A percentile compares a stretch with the other conserved stretches of the same genome.
Conservation (phyloP, 78 protist species). For the Cyanophora paradoxa region DNA sequence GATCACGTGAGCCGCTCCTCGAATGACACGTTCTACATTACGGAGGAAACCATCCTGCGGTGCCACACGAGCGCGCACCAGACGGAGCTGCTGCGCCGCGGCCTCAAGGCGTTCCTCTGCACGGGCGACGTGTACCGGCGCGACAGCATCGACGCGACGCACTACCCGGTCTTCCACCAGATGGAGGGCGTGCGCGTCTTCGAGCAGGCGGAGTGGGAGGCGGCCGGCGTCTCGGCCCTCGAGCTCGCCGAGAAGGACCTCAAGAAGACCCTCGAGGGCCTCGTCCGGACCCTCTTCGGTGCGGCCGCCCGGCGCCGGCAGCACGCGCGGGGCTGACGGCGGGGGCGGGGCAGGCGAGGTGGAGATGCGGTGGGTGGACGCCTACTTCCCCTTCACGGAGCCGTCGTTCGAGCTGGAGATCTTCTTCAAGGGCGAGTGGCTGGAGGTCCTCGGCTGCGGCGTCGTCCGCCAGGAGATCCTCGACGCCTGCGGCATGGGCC, state of each 20-base stretch:
- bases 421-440: constrained; percentile 66
- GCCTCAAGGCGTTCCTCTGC: constrained; percentile 1
- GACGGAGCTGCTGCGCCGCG: constrained; percentile 16
- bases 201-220: background rate
- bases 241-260: constrained; percentile 20
- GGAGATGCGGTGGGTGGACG: constrained; percentile 37
- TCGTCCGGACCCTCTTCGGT: constrained; percentile 13
- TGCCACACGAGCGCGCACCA: constrained; percentile 18
- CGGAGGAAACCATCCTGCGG: background rate
- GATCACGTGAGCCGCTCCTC: background rate
- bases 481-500: background rate
- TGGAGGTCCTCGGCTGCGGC: constrained; percentile 74
- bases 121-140: constrained; percentile 24
- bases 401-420: constrained; percentile 82
- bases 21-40: constrained; percentile 16
- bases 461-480: constrained; percentile 60
- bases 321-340: constrained; percentile 4
- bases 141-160: constrained; percentile 37
- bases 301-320: no score
- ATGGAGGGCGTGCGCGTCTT: constrained; percentile 23
- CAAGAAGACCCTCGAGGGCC: constrained; percentile 23
- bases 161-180: constrained; percentile 72
- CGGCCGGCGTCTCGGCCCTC: constrained; percentile 1
- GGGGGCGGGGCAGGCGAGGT: constrained; percentile 20
- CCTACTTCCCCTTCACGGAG: constrained; percentile 83